Base-by-base conservation (phyloP, 2,329 filamentous ascomycete genomes). In the Colletotrichum sp. region DNA sequence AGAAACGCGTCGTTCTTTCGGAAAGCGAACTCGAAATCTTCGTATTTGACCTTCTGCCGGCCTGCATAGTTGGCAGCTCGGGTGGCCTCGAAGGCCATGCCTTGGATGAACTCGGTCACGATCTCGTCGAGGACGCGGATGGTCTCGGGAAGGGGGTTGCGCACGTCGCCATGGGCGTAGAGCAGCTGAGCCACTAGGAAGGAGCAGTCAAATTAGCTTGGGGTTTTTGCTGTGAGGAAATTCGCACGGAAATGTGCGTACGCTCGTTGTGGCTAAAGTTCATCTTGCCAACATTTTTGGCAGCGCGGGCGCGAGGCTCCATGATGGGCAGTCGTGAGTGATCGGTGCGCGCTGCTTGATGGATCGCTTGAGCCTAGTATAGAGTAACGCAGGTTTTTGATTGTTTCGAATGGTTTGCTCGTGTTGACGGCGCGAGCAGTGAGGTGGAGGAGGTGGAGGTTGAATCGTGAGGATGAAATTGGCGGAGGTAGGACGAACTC, bases 1-100 rank as follows among this genome's bases (percentile, higher is more conserved):
- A 99, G 89, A 83, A 98, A 98, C 75, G 91, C 89, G 10, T 95
- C 93, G 81, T 99, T 98, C 78, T 94, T 92, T 36, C 97, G 92
- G 80, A 99, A 92, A 52, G 96, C 95, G 85, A 98, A 99, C 82
- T 98, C 96, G 87, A 99, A 98, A 85, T 99, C 97, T 82, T 98
- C 96, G 81, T 98, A 95, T 85, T 99, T 99, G 86, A 99, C 96
- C 87, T 99, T 99, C 81, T 98, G 95, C 3, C 97, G 94, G 1
- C 96, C 94, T 4, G 95, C 93, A 85, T 98, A 95, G 84, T 95
- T 93, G 1, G 97, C 97, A 69, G 94, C 93, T 60, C 95, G 92
- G 6, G 96, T 95, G 6, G 97, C 96, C 82, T 95, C 94, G 87
- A 98, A 97, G 85, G 95, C 96, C 71, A 97, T 93, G 84, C 97